Conservation (phyloP, 2,329 filamentous ascomycete genomes). For the Pseudogymnoascus sp. region DNA sequence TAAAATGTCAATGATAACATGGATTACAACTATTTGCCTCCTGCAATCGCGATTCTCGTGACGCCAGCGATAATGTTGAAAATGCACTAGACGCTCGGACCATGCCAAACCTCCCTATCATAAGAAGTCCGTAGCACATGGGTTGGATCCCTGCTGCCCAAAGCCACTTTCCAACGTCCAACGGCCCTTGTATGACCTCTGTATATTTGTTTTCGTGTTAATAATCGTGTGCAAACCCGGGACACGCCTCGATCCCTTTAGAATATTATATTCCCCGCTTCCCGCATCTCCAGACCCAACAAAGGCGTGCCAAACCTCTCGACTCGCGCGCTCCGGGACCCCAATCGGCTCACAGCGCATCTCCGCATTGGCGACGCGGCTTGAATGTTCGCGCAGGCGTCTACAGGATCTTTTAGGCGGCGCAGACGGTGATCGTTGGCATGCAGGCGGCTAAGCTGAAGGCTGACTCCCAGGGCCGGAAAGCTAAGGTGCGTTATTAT, state of each 20-base stretch:
- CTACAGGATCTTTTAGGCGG: conserved; percentile 24
- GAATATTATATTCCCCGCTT: neutral
- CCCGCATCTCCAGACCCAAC: neutral
- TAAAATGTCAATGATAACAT: neutral
- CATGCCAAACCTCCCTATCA: conserved; percentile 4
- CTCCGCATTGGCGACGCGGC: conserved; percentile 12
- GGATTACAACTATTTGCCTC: neutral
- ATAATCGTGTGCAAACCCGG: neutral
- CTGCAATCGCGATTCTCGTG: neutral
- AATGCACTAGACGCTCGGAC: conserved; percentile 1
- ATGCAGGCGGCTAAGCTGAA: conserved; percentile 48
- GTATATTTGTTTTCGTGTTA: neutral
- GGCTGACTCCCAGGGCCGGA: conserved; percentile 52
- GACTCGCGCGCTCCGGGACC: neutral
- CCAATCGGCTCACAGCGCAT: neutral
- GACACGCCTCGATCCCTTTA: neutral
- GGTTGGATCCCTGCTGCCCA: conserved; percentile 4
- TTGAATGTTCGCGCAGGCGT: conserved; percentile 25
- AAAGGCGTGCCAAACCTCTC: neutral
- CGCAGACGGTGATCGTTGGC: conserved; percentile 30
- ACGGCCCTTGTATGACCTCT: conserved; percentile 6
- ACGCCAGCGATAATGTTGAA: neutral
- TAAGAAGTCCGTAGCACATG: neutral
- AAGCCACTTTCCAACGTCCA: conserved; percentile 3
- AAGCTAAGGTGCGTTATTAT: conserved; percentile 45